These are phyloP conservation scores for Russula sp. DNA, from an alignment of 768 basidiomycete genomes.

Conservation along the genomic window DNA sequence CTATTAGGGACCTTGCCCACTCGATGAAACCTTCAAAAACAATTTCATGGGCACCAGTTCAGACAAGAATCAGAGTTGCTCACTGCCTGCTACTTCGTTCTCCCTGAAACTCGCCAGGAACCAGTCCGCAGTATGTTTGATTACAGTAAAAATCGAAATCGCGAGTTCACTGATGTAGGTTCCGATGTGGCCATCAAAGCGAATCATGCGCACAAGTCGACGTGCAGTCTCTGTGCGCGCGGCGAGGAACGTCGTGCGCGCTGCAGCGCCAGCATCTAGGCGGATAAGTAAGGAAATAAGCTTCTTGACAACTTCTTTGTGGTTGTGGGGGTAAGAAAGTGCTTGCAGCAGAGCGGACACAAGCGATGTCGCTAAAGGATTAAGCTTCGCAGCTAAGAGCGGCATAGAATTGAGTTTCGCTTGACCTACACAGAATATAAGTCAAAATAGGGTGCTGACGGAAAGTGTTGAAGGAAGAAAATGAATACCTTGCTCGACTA, in stretches of 20 bases:
- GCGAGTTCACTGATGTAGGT: slow-evolving; percentile 86
- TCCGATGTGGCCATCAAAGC: slow-evolving; percentile 83
- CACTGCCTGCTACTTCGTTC: slow-evolving; percentile 90
- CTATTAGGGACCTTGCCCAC: slow-evolving; percentile 88
- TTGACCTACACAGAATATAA: slow-evolving; percentile 45
- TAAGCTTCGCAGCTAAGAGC: slow-evolving; percentile 55
- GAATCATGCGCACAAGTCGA: slow-evolving; percentile 78
- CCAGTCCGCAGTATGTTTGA: slow-evolving; percentile 98
- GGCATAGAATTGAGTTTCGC: slow-evolving; percentile 57
- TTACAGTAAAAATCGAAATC: slow-evolving; percentile 86
- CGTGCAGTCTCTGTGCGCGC: slow-evolving; percentile 74
- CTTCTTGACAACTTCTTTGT: slow-evolving; percentile 68
- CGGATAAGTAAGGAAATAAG: slow-evolving; percentile 72
- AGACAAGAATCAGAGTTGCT: slow-evolving; percentile 36
- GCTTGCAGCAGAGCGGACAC: slow-evolving; percentile 67
- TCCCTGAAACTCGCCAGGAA: slow-evolving; percentile 94
- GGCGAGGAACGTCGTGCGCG: slow-evolving; percentile 76
- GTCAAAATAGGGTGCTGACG: background rate
- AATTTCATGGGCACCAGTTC: background rate
- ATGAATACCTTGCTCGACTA: slow-evolving; percentile 79
- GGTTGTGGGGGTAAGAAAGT: slow-evolving; percentile 70
- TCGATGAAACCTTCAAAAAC: slow-evolving; percentile 74
- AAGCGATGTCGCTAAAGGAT: slow-evolving; percentile 62
- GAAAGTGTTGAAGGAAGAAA: slow-evolving; percentile 28
- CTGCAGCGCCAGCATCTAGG: slow-evolving; percentile 72